A percentile compares a stretch with the other conserved stretches of the same genome.
Conservation (phyloP, 2,329 filamentous ascomycete species). For the Talaromyces atroroseus region DNA sequence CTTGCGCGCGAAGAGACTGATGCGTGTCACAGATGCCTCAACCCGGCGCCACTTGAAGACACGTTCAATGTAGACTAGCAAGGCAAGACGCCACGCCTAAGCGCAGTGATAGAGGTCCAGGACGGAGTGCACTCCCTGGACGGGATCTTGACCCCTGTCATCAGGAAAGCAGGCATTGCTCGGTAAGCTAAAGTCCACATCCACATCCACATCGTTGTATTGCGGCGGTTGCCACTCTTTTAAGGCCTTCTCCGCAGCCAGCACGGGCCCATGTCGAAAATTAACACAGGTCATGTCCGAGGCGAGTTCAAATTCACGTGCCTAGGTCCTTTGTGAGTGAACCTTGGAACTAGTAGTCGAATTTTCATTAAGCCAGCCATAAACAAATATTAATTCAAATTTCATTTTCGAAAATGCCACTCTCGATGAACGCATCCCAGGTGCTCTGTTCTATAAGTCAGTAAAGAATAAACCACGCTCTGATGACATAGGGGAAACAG, state of each 20-base stretch:
- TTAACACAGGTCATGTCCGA: background rate
- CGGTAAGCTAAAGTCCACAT: background rate
- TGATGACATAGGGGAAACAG: background rate
- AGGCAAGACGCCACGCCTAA: background rate
- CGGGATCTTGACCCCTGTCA: background rate
- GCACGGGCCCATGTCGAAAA: background rate
- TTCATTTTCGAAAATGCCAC: conserved; percentile 1
- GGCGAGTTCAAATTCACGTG: background rate
- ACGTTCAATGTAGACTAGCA: background rate
- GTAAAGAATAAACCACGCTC: background rate
- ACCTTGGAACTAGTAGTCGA: background rate
- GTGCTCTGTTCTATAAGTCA: conserved; percentile 5
- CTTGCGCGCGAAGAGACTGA: background rate
- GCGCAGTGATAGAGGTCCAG: background rate
- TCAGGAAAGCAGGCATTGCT: background rate
- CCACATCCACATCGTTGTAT: background rate
- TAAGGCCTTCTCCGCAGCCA: background rate
- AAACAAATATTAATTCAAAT: background rate
- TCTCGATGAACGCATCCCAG: conserved; percentile 13
- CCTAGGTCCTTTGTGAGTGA: background rate
- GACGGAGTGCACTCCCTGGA: background rate
- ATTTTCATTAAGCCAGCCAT: background rate
- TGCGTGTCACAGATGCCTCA: background rate
- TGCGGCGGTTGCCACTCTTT: background rate
- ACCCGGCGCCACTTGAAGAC: background rate